Base-by-base conservation (phyloP, 2,329 filamentous ascomycete species). In the Trichothecium sympodiale region DNA sequence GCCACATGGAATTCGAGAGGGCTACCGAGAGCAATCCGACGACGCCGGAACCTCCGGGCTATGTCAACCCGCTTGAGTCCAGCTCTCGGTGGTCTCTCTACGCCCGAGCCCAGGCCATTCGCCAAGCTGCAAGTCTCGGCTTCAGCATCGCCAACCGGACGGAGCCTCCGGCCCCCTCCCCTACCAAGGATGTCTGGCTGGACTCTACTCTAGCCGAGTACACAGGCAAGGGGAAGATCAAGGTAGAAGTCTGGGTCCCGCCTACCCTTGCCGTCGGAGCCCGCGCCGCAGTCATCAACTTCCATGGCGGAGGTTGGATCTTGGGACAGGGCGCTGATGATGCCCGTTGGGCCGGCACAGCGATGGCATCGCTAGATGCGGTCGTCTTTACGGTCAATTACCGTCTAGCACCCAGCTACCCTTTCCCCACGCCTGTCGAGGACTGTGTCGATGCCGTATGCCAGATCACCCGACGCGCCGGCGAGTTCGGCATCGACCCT, bases 271-370 rank as follows among this genome's bases (percentile, higher is more conserved):
- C 48, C 14, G 40, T 52, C 37, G 54, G 54, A n/a, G 50, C 53
- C 18, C 65, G 63, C 41, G 66, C 76, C 0, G 71, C 71, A 14
- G 62, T 82, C 18, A 63, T 82, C 44, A 78, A 80, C 50, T 78
- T 77, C 46, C 78, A 83, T 47, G 77, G 77, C 17, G 78, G 78
- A 16, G 78, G 78, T 5, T 81, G 79, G 56, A 72, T 76, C 6
- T 55, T 80, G 23, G 78, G 78, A 10, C 65, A 65, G 32, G 74
- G 69, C 4, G 77, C 71, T 4, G 73, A 81, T 49, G 77, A 81
- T 47, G 69, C 73, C 12, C 64, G 74, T 29, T 80, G 76, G 62
- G 72, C 69, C 5, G 61, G 67, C 4, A 59, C 65, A 26, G 67
- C 77, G 4, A 55, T 70, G 28, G 56, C 67, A 17, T 57, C 64